Evolutionary conservation across 176 grass and related monocot species (phyloP), one percentile per base, ranked within the genome.

Genomic region (Oryza officinalis): DNA sequence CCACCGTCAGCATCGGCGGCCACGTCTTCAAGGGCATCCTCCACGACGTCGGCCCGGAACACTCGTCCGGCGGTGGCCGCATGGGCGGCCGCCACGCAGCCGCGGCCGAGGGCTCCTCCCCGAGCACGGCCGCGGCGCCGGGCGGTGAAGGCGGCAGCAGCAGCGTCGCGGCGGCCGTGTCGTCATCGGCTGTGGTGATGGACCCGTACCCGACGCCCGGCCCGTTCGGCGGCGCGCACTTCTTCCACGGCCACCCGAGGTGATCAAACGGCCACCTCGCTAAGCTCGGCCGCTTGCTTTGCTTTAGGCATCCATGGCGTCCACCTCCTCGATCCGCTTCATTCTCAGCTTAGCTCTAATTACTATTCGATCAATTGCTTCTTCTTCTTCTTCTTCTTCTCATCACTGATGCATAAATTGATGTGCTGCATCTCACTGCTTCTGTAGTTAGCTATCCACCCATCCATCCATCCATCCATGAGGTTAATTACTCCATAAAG

Each of bases 21-120:
- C 96, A 95, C 49, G 35, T 99, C 26, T 99, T 99, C 93, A 96
- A 92, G 80, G 96, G 96, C 65, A 99, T 99, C 54, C 93, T 99
- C 43, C 94, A 96, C 67, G 96, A 94, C 66, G 81, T 94, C 65
- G 96, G 96, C 27, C 91, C 83, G 31, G 96, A 95, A 11, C 74
- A 74, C 27, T 81, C 87, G 0, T 26, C 74, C 30, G 44, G 69
- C 15, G 78, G 35, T 8, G 35, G 52, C 28, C 33, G 77, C 46
- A 49, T 75, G 17, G 52, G 18, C 45, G 52, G 18, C 45, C 50
- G 45, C 18, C 85, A 65, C 17, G 63, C 84, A 27, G 63, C 84
- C n/a, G 49, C 59, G 43, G 76, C 33, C 5, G 86, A 90, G 31
- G 80, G 85, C 30, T 91, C 90, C 18, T 90, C 95, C 4, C 87